Evolutionary conservation across 441 rosid species (phyloP).

Genomic region (Brassica hybrid): DNA sequence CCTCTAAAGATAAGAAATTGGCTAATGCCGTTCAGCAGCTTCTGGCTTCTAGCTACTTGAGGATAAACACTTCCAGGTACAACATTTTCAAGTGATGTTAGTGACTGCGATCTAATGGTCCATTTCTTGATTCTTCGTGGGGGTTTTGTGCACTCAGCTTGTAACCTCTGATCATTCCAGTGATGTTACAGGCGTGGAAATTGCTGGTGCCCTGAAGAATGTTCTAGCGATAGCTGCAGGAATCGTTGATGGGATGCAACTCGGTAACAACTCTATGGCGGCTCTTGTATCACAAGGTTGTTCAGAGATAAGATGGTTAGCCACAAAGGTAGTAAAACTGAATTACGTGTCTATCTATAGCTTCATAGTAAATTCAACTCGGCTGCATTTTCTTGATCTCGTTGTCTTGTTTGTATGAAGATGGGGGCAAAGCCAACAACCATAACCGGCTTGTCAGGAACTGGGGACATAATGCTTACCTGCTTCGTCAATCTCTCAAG

Average conservation of each 20-base stretch:
- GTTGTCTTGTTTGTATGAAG: conserved; percentile 44
- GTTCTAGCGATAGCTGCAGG: conserved; percentile 97
- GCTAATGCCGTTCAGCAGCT: conserved; percentile 86
- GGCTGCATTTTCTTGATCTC: conserved; percentile 22
- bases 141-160: conserved; percentile 53
- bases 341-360: no score
- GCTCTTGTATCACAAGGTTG: conserved; percentile 98
- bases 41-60: conserved; percentile 76
- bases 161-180: conserved; percentile 87
- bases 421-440: conserved; percentile 97
- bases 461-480: conserved; percentile 97
- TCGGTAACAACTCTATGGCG: conserved; percentile 96
- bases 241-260: conserved; percentile 91
- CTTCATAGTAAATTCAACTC: no score
- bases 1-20: conserved; percentile 87
- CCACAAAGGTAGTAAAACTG: conserved; percentile 91
- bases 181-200: conserved; percentile 98
- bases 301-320: conserved; percentile 94
- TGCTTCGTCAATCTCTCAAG: conserved; percentile 94
- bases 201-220: conserved; percentile 94
- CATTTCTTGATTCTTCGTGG: conserved; percentile 13
- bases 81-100: not conserved
- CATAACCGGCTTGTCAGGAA: conserved; percentile 89
- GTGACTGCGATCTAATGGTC: conserved; percentile 29
- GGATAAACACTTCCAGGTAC: conserved; percentile 93